Base-by-base conservation (phyloP, 768 basidiomycete genomes). In the Lactifluus subvellereus region DNA sequence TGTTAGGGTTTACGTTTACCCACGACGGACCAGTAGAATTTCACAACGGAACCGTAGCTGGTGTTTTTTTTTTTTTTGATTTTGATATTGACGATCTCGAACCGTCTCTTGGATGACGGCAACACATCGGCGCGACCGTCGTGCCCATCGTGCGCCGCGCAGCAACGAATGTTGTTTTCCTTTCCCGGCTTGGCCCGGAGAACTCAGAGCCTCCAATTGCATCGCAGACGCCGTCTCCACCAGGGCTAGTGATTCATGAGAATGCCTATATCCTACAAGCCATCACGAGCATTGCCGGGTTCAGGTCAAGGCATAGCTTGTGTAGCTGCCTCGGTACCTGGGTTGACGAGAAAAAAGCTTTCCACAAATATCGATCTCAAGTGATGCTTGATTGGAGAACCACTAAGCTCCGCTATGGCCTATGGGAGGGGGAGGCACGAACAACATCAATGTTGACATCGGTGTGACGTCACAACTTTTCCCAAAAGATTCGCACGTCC, bases 401-500 rank as follows among this genome's bases (percentile, higher is more conserved):
- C 59, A 18, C 42, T 35, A 22, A 20, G 38, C 50, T 51, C 40
- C 49, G 49, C 38, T 32, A 42, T 30, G 55, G 20, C 18, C 20
- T 7, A 20, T 43, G 27, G 40, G 54, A 43, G 32, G 32, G 14
- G 42, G 54, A 33, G 56, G 45, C 8, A 43, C 18, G 40, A 33
- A 20, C 32, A 18, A n/a, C 38, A 20, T 43, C 13, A 30, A 52
- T 52, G n/a, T 35, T 10, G 40, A 43, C 32, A 18, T 40, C 14
- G 11, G 47, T 14, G 38, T 60, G 59, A 60, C 59, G 59, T 60
- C 59, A 60, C 20, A 45, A 45, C 9, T 6, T 32, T n/a, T 4
- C 14, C 40, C 14, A 14, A 40, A 27, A 56, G 27, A 16, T 30
- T 32, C 7, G 11, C 2, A 4, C 11, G 54, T 45, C 43, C 54